Conservation (phyloP, 257 asterid species). For the Nicotiana noctiflora region DNA sequence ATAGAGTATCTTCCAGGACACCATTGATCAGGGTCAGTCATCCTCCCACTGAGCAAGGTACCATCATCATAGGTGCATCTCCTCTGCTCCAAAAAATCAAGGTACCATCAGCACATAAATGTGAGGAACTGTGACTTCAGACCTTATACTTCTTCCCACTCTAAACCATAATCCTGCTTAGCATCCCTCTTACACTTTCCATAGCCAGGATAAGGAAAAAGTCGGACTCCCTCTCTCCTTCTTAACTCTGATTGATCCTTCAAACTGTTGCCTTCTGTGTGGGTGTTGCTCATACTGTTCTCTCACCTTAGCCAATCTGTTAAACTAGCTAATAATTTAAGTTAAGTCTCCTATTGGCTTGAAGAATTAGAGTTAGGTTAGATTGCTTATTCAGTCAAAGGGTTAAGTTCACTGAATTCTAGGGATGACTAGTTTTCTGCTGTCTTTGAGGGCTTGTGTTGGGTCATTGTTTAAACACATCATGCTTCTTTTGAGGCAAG, state of each 20-base stretch:
- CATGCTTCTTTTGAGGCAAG: not conserved
- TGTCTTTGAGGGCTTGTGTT: not conserved
- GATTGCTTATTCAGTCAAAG: not conserved
- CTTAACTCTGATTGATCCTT: not conserved
- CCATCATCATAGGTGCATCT: not conserved
- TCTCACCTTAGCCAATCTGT: not conserved
- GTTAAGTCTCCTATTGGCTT: not conserved
- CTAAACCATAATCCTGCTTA: not conserved
- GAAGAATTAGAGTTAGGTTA: not conserved
- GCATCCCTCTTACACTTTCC: not conserved
- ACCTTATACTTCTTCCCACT: not conserved
- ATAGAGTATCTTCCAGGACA: not conserved
- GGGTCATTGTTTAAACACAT: not conserved
- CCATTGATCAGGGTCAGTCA: not conserved
- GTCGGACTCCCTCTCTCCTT: not conserved
- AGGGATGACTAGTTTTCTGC: not conserved
- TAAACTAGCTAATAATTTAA: not conserved
- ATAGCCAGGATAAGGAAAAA: not conserved
- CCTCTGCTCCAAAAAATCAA: not conserved
- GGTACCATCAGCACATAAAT: not conserved
- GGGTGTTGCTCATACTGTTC: not conserved
- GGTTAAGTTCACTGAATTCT: not conserved
- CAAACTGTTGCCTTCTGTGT: not conserved
- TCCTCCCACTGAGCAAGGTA: not conserved
- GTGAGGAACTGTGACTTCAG: not conserved